A percentile compares a stretch with the other conserved stretches of the same genome.
These are phyloP conservation scores for Brassica cretica DNA, from an alignment of 345 rosid species.

Conservation along the genomic window DNA sequence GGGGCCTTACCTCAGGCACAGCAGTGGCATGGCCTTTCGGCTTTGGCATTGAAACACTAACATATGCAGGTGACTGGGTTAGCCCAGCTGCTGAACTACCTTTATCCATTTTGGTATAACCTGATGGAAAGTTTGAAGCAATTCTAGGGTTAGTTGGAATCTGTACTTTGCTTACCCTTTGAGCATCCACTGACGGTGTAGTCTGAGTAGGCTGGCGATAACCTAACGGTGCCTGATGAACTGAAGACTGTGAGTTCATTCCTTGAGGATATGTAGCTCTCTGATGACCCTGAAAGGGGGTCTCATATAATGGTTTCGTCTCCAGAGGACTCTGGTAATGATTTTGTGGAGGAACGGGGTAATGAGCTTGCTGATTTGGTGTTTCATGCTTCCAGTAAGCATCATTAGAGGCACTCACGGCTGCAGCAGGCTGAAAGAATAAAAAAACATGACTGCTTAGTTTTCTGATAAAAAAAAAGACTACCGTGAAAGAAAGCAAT, in stretches of 20 bases:
- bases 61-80: conserved; percentile 75
- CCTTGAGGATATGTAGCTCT: conserved; percentile 59
- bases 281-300: conserved; percentile 70
- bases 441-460: conserved; percentile 13
- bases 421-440: conserved; percentile 62
- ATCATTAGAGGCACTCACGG: conserved; percentile 63
- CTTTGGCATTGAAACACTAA: conserved; percentile 73
- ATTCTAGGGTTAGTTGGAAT: conserved; percentile 97
- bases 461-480: background rate
- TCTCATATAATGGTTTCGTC: conserved; percentile 58
- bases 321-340: conserved; percentile 63
- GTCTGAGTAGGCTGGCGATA: conserved; percentile 58
- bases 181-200: conserved; percentile 54
- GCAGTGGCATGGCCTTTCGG: conserved; percentile 64
- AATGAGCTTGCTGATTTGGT: conserved; percentile 60
- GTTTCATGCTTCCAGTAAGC: conserved; percentile 68
- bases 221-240: conserved; percentile 45
- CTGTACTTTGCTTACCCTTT: conserved; percentile 82
- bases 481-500: conserved; percentile 13
- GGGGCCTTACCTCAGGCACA: conserved; percentile 62
- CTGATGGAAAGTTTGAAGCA: conserved; percentile 82
- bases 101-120: conserved; percentile 68
- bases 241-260: conserved; percentile 54
- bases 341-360: conserved; percentile 56
- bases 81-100: conserved; percentile 48